These are phyloP conservation scores for Lecanicillium sp. DNA, from an alignment of 2,329 filamentous ascomycete species.

Conservation along the genomic window DNA sequence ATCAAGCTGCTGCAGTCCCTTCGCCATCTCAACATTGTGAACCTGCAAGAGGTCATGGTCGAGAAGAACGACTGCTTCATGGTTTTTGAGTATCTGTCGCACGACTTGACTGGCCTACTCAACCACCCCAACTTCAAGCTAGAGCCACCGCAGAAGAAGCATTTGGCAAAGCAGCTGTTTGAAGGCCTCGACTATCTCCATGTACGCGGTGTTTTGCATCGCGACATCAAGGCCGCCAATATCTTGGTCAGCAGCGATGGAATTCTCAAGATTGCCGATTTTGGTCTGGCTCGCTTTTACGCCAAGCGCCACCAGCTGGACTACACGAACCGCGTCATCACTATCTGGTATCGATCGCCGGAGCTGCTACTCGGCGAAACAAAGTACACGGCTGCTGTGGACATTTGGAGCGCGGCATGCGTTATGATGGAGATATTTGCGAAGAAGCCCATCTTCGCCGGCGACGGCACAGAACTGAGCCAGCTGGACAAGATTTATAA, in stretches of 20 bases:
- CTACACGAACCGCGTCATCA: conserved; percentile 98
- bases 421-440: conserved; percentile 97
- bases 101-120: conserved; percentile 89
- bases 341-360: conserved; percentile 93
- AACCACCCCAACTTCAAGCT: conserved; percentile 92
- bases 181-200: conserved; percentile 92
- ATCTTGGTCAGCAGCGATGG: conserved; percentile 89
- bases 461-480: conserved; percentile 90
- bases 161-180: conserved; percentile 88
- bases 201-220: conserved; percentile 84
- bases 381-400: conserved; percentile 80
- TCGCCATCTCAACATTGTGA: conserved; percentile 75
- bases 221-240: conserved; percentile 97
- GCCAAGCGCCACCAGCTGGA: conserved; percentile 86
- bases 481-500: conserved; percentile 97
- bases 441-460: conserved; percentile 86
- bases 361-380: conserved; percentile 89
- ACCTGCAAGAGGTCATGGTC: conserved; percentile 89
- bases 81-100: conserved; percentile 97
- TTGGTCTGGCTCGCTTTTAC: conserved; percentile 93
- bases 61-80: conserved; percentile 99
- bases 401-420: conserved; percentile 96
- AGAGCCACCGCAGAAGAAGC: conserved; percentile 80
- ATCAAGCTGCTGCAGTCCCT: conserved; percentile 88
- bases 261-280: conserved; percentile 87